Percentiles rank a stretch among this genome's conserved stretches.
phyloP scores from a whole-genome alignment of 441 rosid species.

The Arabidopsis lyrata region DNA sequence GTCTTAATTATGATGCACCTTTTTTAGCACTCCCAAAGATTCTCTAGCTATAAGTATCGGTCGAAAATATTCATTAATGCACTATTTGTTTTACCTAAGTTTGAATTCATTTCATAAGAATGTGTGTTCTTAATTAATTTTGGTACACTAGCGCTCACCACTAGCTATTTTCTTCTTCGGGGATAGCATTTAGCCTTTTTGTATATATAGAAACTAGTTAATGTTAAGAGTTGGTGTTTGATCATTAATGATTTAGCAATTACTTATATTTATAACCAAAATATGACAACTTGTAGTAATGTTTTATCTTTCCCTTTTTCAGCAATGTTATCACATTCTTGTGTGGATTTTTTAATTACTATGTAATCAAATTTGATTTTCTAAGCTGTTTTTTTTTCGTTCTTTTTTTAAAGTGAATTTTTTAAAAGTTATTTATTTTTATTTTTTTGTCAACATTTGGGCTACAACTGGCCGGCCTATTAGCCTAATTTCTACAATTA shows the following conservation, averaged over 20 bases:
- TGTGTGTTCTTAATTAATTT: conserved; percentile 43
- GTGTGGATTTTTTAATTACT: neutral
- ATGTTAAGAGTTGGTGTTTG: neutral
- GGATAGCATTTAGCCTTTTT: conserved; percentile 2
- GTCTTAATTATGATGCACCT: conserved; percentile 33
- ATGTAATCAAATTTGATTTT: too few species aligned
- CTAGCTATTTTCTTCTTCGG: conserved; percentile 26
- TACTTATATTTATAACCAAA: neutral
- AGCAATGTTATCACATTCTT: neutral
- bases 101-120: conserved; percentile 35
- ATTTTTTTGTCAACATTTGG: too few species aligned
- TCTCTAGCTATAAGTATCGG: conserved; percentile 29
- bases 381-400: too few species aligned
- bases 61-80: conserved; percentile 24
- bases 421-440: too few species aligned
- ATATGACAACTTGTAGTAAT: neutral
- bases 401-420: too few species aligned
- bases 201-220: conserved; percentile 17
- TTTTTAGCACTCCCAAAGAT: conserved; percentile 43
- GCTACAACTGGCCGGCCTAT: too few species aligned
- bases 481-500: too few species aligned
- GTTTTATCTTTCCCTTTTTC: neutral
- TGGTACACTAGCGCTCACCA: conserved; percentile 7
- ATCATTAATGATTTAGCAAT: neutral
- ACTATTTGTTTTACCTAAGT: conserved; percentile 21